Evolutionary conservation across 371 early-diverging fungal species (phyloP), one percentile per base, ranked within the genome.

Genomic region (Mortierella sp.): DNA sequence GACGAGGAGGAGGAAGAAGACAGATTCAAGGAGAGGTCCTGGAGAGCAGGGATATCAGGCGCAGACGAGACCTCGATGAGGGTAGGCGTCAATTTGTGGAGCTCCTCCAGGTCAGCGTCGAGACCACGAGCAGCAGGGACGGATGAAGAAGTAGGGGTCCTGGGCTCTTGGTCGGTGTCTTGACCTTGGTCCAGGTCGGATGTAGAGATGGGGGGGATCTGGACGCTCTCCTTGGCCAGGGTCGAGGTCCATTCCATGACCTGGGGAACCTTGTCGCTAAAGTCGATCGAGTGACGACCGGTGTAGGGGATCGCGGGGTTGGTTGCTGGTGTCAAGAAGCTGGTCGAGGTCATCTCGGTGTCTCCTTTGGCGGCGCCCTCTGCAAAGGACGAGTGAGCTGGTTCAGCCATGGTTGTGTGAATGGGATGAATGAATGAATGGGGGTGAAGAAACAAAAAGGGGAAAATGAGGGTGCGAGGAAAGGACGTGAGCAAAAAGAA

Each of bases 211-310:
- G 72, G 76, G n/a, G 66, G 72, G 63, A 74, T 66, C 61, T 70
- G 70, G 47, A 41, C 53, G 13, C 31, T 50, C 13, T 67, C 63
- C 45, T 76, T 80, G 69, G 77, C 66, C 9, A 80, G 45, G 64
- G 70, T 74, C 1, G 73, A 73, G 61, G 81, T 80, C 81, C 81
- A 80, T 68, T 80, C 74, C 77, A 80, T 80, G 64, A 80, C 81
- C 74, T 80, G 81, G 34, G 81, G 81, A 1, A 70, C 81, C 50
- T 80, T 80, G 44, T 80, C 77, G 45, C 47, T 73, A 64, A 67
- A 80, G 77, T 76, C 81, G 71, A 80, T 77, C 64, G 81, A 80
- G 68, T 70, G 77, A 22, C 81, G 73, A 67, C 68, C 63, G 4
- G 77, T 26, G 53, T 47, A 13, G 26, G 31, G 50, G 52, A 66